phyloP scores from a whole-genome alignment of 164 flowering plant genomes.

The Taxillus chinensis region DNA sequence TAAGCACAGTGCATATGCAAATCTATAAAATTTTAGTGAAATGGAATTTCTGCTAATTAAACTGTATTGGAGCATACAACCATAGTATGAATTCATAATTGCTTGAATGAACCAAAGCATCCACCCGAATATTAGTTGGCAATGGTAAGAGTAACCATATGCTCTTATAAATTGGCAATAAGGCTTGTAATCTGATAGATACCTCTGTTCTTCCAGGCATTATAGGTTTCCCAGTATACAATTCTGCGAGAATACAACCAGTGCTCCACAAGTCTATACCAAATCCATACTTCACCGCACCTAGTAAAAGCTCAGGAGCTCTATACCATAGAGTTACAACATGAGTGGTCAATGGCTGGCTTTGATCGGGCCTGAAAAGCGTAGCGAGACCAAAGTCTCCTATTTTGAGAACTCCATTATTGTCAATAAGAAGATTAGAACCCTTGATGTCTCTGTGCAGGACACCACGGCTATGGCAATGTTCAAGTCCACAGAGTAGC shows the following conservation, averaged over 20 bases:
- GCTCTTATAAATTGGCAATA: neutral
- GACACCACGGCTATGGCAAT: conserved; percentile 51
- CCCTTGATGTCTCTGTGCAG: conserved; percentile 63
- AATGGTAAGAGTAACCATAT: too few species aligned
- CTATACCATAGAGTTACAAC: conserved; percentile 66
- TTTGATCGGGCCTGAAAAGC: conserved; percentile 23
- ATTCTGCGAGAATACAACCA: conserved; percentile 50
- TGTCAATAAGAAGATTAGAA: conserved; percentile 43
- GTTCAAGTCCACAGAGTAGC: conserved; percentile 41
- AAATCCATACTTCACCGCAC: conserved; percentile 44
- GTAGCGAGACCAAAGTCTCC: conserved; percentile 60
- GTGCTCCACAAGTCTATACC: conserved; percentile 54
- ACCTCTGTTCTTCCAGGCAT: conserved; percentile 75
- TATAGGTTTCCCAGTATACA: conserved; percentile 51
- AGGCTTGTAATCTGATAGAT: neutral
- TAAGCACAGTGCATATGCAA: too few species aligned
- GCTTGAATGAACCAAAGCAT: too few species aligned
- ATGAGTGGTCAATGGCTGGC: conserved; percentile 48
- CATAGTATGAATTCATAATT: too few species aligned
- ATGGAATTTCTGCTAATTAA: too few species aligned
- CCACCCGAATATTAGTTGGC: too few species aligned
- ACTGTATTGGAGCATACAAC: too few species aligned
- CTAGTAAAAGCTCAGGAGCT: conserved; percentile 66
- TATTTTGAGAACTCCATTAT: conserved; percentile 45
- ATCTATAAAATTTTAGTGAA: too few species aligned